phyloP scores from a whole-genome alignment of 1,139 yeast species.

The Candida pseudoviswanathii region DNA sequence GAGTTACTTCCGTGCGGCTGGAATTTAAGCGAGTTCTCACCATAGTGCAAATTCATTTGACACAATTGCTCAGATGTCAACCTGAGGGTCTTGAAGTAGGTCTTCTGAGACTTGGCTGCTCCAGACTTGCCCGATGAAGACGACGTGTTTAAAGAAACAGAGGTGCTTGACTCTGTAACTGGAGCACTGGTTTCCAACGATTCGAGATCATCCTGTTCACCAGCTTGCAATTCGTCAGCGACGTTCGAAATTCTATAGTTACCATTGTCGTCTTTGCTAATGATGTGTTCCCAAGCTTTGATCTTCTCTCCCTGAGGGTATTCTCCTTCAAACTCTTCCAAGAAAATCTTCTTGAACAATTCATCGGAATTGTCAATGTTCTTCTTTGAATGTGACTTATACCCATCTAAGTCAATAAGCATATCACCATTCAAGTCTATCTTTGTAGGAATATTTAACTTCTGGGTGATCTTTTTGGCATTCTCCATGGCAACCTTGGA shows the following conservation, averaged over 20 bases:
- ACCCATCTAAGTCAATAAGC: constrained; percentile 93
- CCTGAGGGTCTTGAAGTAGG: constrained; percentile 83
- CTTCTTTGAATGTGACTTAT: constrained; percentile 77
- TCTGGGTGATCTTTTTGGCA: constrained; percentile 68
- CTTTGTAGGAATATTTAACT: constrained; percentile 84
- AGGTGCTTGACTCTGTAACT: not conserved
- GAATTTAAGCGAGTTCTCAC: constrained; percentile 77
- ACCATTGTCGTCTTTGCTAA: constrained; percentile 66
- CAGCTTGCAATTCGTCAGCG: constrained; percentile 16
- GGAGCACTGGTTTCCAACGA: constrained; percentile 2
- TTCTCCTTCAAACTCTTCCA: constrained; percentile 47
- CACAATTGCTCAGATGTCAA: constrained; percentile 88
- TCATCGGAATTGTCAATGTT: constrained; percentile 72
- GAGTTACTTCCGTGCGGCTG: constrained; percentile 84
- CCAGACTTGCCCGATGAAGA: constrained; percentile 9
- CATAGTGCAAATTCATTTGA: constrained; percentile 70
- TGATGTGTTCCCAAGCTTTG: constrained; percentile 37
- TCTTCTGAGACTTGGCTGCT: constrained; percentile 27
- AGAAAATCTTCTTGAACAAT: constrained; percentile 67
- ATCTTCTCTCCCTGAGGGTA: constrained; percentile 20
- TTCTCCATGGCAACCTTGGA: constrained; percentile 57
- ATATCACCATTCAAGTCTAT: constrained; percentile 90
- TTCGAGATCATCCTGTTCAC: constrained; percentile 10
- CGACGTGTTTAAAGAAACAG: constrained; percentile 1
- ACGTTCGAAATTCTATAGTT: constrained; percentile 57